Conservation (phyloP, 2,329 filamentous ascomycete species). For the Fonsecaea monophora region DNA sequence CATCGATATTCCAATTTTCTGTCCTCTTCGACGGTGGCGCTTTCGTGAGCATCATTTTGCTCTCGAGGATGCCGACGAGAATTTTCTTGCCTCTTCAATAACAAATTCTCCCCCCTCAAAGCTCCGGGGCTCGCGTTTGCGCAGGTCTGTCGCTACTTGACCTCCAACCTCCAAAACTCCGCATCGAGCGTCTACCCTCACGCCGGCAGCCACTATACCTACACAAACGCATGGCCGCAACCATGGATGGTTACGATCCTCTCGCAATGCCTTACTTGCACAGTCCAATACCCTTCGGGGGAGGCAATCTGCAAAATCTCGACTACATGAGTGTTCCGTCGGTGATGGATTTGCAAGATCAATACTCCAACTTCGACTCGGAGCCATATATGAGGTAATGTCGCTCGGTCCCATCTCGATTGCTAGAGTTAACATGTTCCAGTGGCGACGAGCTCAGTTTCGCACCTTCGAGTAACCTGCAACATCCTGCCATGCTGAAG, state of each 20-base stretch:
- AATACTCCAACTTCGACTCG: slow-evolving; percentile 65
- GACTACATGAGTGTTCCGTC: slow-evolving; percentile 59
- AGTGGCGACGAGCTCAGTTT: slow-evolving; percentile 62
- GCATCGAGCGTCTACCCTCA: slow-evolving; percentile 6
- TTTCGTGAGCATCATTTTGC: slow-evolving; percentile 24
- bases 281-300: slow-evolving; percentile 57
- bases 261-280: slow-evolving; percentile 69
- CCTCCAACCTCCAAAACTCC: slow-evolving; percentile 15
- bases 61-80: slow-evolving; percentile 26
- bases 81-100: slow-evolving; percentile 18
- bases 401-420: slow-evolving; percentile 20
- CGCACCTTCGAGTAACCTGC: slow-evolving; percentile 51
- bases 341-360: slow-evolving; percentile 62
- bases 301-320: slow-evolving; percentile 56
- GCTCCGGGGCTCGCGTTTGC: slow-evolving; percentile 8
- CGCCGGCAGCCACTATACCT: background rate
- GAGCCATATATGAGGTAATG: slow-evolving; percentile 66
- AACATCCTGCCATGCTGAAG: slow-evolving; percentile 52
- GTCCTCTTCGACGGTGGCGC: slow-evolving; percentile 24
- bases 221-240: slow-evolving; percentile 36
- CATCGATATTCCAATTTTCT: slow-evolving; percentile 26
- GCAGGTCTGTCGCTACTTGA: slow-evolving; percentile 6
- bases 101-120: slow-evolving; percentile 6
- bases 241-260: slow-evolving; percentile 65
- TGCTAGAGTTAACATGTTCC: slow-evolving; percentile 27